phyloP scores from a whole-genome alignment of 2,329 filamentous ascomycete genomes.

The Botrytis squamosa region DNA sequence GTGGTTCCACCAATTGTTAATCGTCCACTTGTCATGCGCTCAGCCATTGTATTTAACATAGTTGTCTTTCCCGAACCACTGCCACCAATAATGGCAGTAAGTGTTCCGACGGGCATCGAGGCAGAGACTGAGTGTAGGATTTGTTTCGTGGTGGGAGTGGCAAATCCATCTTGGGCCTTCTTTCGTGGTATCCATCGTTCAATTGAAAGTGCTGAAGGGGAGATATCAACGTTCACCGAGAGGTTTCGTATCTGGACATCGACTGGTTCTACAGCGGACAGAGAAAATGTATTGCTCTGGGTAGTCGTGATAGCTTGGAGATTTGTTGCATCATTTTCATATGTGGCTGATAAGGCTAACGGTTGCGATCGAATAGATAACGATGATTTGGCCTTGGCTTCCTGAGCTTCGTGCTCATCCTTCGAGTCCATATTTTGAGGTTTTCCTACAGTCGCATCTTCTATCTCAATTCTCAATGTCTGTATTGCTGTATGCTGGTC shows the following conservation, averaged over 20 bases:
- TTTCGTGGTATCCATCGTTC: constrained; percentile 40
- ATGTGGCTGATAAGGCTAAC: neutral
- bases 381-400: neutral
- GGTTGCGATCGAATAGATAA: neutral
- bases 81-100: constrained; percentile 75
- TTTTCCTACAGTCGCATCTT: neutral
- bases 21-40: constrained; percentile 58
- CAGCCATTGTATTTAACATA: constrained; percentile 68
- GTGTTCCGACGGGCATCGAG: constrained; percentile 60
- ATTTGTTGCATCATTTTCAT: neutral
- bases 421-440: neutral
- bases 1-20: constrained; percentile 53
- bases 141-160: constrained; percentile 44
- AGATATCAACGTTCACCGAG: constrained; percentile 56
- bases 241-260: constrained; percentile 54
- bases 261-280: constrained; percentile 54
- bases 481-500: neutral
- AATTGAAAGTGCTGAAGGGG: constrained; percentile 52
- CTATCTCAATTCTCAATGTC: too few species aligned
- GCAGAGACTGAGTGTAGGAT: constrained; percentile 65
- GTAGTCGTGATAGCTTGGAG: constrained; percentile 25
- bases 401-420: neutral
- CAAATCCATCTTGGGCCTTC: constrained; percentile 36
- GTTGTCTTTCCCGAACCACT: constrained; percentile 74
- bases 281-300: constrained; percentile 36